Conservation (phyloP, 2,329 filamentous ascomycete species). For the Nemania abortiva region DNA sequence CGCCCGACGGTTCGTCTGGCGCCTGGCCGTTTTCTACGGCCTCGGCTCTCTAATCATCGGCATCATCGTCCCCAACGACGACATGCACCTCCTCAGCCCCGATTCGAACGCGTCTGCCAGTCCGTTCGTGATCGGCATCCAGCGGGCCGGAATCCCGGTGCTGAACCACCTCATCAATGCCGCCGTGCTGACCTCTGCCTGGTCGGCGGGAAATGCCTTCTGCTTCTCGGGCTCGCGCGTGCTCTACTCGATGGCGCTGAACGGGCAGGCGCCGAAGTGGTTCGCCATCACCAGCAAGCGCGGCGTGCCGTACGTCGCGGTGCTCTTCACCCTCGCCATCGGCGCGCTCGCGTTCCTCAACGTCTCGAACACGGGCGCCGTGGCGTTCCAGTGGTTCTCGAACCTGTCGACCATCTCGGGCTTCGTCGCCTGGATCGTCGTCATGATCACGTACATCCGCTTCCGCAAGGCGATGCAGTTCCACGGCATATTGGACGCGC, state of each 20-base stretch:
- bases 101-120: constrained; percentile 71
- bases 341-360: constrained; percentile 78
- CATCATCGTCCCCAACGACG: constrained; percentile 73
- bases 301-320: constrained; percentile 70
- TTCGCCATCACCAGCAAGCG: constrained; percentile 71
- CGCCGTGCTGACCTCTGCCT: constrained; percentile 74
- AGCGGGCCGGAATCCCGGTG: constrained; percentile 70
- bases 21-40: constrained; percentile 73
- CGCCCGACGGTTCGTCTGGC: constrained; percentile 70
- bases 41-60: constrained; percentile 72
- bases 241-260: constrained; percentile 75
- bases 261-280: constrained; percentile 72
- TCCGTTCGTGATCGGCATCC: constrained; percentile 76
- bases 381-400: constrained; percentile 78
- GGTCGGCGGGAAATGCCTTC: constrained; percentile 71
- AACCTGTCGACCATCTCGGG: constrained; percentile 75
- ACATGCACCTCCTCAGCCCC: constrained; percentile 68
- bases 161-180: constrained; percentile 77
- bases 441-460: constrained; percentile 69
- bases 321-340: constrained; percentile 68
- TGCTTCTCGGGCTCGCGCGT: constrained; percentile 77
- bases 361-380: constrained; percentile 69
- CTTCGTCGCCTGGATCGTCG: constrained; percentile 70
- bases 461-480: constrained; percentile 68
- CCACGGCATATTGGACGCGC: constrained; percentile 62